Conservation (phyloP, 1,284 basidiomycete species). For the Filobasidium uniguttulatum region DNA sequence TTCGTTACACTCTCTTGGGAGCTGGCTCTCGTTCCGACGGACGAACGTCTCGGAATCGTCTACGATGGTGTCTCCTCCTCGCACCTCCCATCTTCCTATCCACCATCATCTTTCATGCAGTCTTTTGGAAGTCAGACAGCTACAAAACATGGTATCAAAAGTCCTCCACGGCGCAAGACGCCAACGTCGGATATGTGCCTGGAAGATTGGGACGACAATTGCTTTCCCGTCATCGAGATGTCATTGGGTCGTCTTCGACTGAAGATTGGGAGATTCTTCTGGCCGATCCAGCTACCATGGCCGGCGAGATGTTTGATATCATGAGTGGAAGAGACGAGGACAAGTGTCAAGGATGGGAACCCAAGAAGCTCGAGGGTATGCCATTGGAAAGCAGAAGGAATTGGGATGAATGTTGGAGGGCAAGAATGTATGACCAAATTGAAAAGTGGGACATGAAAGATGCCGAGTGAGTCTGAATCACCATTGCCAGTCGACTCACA, state of each 20-base stretch:
- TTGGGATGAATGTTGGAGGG: slow-evolving; percentile 10
- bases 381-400: neutral
- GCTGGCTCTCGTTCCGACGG: too few relatives aligned
- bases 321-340: neutral
- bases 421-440: slow-evolving; percentile 6
- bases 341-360: neutral
- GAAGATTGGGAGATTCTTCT: neutral
- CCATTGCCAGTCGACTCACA: neutral
- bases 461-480: neutral
- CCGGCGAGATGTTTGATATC: neutral
- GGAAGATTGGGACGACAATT: neutral
- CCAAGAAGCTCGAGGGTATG: neutral
- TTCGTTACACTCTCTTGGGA: too few relatives aligned
- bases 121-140: too few relatives aligned
- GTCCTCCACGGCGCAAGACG: too few relatives aligned
- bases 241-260: neutral
- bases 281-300: neutral
- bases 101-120: too few relatives aligned
- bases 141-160: too few relatives aligned
- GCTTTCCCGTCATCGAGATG: neutral
- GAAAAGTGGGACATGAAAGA: slow-evolving; percentile 4
- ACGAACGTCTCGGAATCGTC: too few relatives aligned
- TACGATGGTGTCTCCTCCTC: too few relatives aligned
- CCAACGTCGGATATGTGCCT: too few relatives aligned
- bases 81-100: too few relatives aligned